These are phyloP conservation scores for Wickerhamomyces sp. DNA, from an alignment of 1,139 yeast species.

Conservation along the genomic window DNA sequence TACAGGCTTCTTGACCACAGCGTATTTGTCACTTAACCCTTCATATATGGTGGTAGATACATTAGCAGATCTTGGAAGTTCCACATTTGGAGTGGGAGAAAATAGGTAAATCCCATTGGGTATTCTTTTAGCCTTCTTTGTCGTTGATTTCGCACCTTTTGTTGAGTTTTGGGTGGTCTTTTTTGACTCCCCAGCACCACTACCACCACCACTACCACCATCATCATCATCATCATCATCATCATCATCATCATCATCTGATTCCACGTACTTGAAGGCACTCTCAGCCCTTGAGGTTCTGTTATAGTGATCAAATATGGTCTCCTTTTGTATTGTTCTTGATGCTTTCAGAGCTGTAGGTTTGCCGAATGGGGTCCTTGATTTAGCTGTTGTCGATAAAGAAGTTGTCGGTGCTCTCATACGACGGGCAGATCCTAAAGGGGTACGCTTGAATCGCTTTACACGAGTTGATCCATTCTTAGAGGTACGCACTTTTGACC, in stretches of 20 bases:
- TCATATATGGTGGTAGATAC: slow-evolving; percentile 17
- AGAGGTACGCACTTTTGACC: background rate
- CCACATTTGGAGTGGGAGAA: slow-evolving; percentile 9
- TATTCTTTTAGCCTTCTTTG: slow-evolving; percentile 1
- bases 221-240: background rate
- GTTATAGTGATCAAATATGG: background rate
- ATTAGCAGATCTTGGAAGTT: slow-evolving; percentile 15
- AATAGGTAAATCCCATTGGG: slow-evolving; percentile 4
- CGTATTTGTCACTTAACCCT: slow-evolving; percentile 16
- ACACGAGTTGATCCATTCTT: background rate
- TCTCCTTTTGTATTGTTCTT: background rate
- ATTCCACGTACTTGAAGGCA: background rate
- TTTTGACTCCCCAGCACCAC: background rate
- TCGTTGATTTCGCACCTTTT: background rate
- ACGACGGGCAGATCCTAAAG: slow-evolving; percentile 1
- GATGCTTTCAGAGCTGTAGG: background rate
- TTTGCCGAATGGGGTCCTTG: background rate
- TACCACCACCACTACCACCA: too few relatives aligned
- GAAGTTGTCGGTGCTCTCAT: too few relatives aligned
- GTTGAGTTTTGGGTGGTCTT: background rate
- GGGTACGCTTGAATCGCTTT: slow-evolving; percentile 3
- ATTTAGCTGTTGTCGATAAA: background rate
- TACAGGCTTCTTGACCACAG: slow-evolving; percentile 7
- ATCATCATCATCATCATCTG: background rate
- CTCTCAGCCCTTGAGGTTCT: background rate